Evolutionary conservation across 2,329 filamentous ascomycete species (phyloP).

Genomic region (Fusarium torreyae): DNA sequence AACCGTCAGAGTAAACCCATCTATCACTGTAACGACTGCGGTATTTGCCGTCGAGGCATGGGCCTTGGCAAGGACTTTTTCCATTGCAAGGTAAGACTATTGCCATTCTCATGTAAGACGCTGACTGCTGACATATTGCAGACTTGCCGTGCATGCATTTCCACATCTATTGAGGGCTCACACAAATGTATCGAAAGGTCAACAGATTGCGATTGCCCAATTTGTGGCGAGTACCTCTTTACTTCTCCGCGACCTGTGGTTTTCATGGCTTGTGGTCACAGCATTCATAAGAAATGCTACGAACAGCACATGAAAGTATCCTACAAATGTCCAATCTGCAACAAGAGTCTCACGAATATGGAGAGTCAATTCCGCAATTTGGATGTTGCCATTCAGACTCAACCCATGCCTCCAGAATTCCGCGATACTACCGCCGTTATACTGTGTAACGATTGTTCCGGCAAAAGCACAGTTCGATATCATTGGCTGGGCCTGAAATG

Average conservation of each 20-base stretch:
- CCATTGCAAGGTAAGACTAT: conserved; percentile 86
- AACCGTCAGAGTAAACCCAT: conserved; percentile 92
- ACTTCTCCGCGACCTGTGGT: conserved; percentile 90
- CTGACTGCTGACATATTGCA: conserved; percentile 52
- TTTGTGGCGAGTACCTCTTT: conserved; percentile 97
- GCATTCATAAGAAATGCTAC: conserved; percentile 93
- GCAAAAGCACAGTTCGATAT: conserved; percentile 87
- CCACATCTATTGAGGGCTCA: conserved; percentile 84
- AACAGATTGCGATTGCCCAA: conserved; percentile 95
- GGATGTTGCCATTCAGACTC: conserved; percentile 86
- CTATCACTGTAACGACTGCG: conserved; percentile 96
- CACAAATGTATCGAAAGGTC: conserved; percentile 96
- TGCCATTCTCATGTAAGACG: neutral
- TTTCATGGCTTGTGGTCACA: conserved; percentile 96
- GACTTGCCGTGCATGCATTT: conserved; percentile 95
- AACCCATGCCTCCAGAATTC: conserved; percentile 94
- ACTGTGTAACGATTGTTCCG: conserved; percentile 94
- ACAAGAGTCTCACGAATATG: conserved; percentile 97
- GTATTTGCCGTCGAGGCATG: conserved; percentile 91
- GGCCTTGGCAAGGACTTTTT: conserved; percentile 97
- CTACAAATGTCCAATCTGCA: conserved; percentile 97
- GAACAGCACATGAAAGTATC: conserved; percentile 88
- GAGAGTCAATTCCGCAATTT: conserved; percentile 93
- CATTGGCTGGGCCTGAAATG: conserved; percentile 98
- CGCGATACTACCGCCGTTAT: conserved; percentile 84